phyloP scores from a whole-genome alignment of 176 grass and related monocot genomes.

The Oryza nivara region DNA sequence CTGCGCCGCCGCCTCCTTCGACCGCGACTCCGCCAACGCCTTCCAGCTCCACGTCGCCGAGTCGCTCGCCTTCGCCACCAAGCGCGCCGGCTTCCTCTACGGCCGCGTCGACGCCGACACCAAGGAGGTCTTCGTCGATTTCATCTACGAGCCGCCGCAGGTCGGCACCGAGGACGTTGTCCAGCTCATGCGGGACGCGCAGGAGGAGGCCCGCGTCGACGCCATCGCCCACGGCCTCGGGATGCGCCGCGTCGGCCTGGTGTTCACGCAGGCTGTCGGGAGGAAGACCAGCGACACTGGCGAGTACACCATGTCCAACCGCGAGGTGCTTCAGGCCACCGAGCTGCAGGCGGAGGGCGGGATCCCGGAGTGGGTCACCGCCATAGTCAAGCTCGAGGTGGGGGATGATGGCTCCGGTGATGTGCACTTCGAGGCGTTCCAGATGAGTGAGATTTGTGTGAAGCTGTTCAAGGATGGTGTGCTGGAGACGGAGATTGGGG shows the following conservation, averaged over 20 bases:
- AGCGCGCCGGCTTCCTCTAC: constrained; percentile 87
- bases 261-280: constrained; percentile 95
- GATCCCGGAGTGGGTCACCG: constrained; percentile 82
- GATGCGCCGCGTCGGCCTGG: constrained; percentile 74
- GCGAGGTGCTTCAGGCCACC: constrained; percentile 82
- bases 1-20: constrained; percentile 79
- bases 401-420: constrained; percentile 65
- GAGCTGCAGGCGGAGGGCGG: constrained; percentile 72
- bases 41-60: constrained; percentile 90
- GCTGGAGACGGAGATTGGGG: constrained; percentile 65
- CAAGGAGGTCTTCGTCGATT: constrained; percentile 67
- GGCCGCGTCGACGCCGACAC: constrained; percentile 58
- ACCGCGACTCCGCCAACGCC: constrained; percentile 72
- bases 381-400: constrained; percentile 81
- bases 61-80: constrained; percentile 78
- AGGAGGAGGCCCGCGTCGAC: constrained; percentile 80
- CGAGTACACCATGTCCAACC: constrained; percentile 80
- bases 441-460: constrained; percentile 93
- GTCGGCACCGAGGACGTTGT: constrained; percentile 64
- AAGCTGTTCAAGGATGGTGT: constrained; percentile 88
- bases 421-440: constrained; percentile 97
- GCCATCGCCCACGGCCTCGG: constrained; percentile 75
- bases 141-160: constrained; percentile 97
- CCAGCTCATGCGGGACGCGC: constrained; percentile 55
- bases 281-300: constrained; percentile 73